phyloP scores from a whole-genome alignment of 257 asterid species.

The Nicotiana knightiana region DNA sequence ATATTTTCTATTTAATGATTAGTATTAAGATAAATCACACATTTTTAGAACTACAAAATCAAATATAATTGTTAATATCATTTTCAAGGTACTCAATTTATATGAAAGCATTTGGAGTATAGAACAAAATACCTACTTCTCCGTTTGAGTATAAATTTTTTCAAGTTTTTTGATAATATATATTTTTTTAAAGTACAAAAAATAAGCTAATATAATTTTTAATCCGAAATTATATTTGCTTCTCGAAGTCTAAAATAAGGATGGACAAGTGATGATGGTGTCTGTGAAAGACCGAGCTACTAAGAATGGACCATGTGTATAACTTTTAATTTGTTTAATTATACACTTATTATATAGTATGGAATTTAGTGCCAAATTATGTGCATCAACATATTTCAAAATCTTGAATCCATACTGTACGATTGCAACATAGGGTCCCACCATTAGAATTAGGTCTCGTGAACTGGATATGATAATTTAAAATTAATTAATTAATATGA shows the following conservation, averaged over 20 bases:
- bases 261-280: not conserved
- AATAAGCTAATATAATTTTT: too few relatives aligned
- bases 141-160: too few relatives aligned
- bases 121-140: too few relatives aligned
- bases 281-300: conserved; percentile 15
- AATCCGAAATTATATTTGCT: not conserved
- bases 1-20: too few relatives aligned
- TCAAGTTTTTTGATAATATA: too few relatives aligned
- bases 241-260: not conserved
- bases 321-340: not conserved
- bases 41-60: too few relatives aligned
- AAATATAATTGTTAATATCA: too few relatives aligned
- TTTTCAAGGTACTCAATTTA: not conserved
- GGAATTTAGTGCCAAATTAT: conserved; percentile 42
- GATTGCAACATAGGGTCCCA: conserved; percentile 36
- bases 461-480: not conserved
- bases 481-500: not conserved
- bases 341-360: not conserved
- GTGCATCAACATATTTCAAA: conserved; percentile 22
- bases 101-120: too few relatives aligned
- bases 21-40: too few relatives aligned
- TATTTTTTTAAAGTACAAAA: too few relatives aligned
- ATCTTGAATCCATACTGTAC: conserved; percentile 4
- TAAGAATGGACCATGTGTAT: conserved; percentile 20
- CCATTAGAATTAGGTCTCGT: conserved; percentile 11